phyloP scores from a whole-genome alignment of 2,329 filamentous ascomycete species.

The Pseudopithomyces chartarum region DNA sequence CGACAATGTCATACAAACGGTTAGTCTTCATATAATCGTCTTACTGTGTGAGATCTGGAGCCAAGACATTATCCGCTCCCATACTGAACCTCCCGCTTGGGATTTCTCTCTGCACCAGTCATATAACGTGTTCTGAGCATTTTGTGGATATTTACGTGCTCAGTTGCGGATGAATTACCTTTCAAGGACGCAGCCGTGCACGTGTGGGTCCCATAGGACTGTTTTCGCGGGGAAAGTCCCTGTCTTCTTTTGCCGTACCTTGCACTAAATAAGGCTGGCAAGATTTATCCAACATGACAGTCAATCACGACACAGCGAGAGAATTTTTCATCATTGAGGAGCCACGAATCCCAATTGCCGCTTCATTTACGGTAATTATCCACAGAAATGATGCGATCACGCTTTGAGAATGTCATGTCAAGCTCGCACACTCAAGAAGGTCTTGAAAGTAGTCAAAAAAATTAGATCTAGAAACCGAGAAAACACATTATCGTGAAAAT shows the following conservation, averaged over 20 bases:
- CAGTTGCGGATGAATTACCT: conserved; percentile 7
- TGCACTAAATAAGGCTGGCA: conserved; percentile 1
- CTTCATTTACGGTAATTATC: conserved; percentile 18
- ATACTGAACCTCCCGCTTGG: not conserved
- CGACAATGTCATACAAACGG: conserved; percentile 1
- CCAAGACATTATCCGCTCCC: not conserved
- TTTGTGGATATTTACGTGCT: not conserved
- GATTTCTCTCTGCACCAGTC: not conserved
- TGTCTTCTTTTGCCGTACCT: conserved; percentile 8
- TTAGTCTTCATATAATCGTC: conserved; percentile 2
- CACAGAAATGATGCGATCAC: not conserved
- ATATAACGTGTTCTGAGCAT: not conserved
- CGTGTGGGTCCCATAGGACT: conserved; percentile 7
- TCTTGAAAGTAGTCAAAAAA: not conserved
- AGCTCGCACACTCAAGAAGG: conserved; percentile 9
- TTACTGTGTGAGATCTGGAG: conserved; percentile 1
- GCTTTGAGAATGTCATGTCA: not conserved
- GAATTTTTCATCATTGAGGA: conserved; percentile 2
- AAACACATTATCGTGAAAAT: not conserved
- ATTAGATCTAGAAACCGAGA: not conserved
- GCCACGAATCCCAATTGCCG: conserved; percentile 14
- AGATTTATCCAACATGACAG: conserved; percentile 12
- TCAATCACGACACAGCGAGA: conserved; percentile 11
- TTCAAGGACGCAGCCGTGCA: conserved; percentile 8
- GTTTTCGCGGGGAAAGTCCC: conserved; percentile 13